A percentile compares a stretch with the other conserved stretches of the same genome.
phyloP scores from a whole-genome alignment of 2,329 filamentous ascomycete genomes.

The Trichoderma sp. region DNA sequence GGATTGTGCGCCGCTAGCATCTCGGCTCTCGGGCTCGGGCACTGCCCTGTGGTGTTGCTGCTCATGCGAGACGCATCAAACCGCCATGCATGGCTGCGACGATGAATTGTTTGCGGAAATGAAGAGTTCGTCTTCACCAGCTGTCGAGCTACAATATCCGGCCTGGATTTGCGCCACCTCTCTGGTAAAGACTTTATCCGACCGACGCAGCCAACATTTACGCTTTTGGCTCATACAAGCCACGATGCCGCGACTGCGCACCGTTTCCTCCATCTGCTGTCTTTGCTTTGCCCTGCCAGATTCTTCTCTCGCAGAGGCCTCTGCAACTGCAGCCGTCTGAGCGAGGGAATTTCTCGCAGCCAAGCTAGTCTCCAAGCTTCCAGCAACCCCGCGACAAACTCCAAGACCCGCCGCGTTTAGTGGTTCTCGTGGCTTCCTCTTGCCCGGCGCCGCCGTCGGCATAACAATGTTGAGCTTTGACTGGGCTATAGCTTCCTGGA shows the following conservation, averaged over 20 bases:
- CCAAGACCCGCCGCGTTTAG: slow-evolving; percentile 15
- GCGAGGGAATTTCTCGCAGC: slow-evolving; percentile 23
- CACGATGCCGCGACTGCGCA: not conserved
- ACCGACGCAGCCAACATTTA: too few relatives aligned
- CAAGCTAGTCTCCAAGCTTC: slow-evolving; percentile 1
- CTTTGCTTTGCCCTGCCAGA: not conserved
- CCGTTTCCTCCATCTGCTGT: too few relatives aligned
- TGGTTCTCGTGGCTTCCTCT: not conserved
- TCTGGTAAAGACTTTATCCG: not conserved
- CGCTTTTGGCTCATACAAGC: too few relatives aligned
- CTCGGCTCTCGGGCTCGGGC: not conserved
- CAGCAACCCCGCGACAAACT: slow-evolving; percentile 20
- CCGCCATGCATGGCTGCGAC: not conserved
- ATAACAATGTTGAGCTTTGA: slow-evolving; percentile 7
- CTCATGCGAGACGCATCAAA: not conserved
- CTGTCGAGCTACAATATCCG: not conserved
- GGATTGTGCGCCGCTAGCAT: not conserved
- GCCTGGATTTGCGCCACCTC: not conserved
- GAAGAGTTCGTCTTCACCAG: not conserved
- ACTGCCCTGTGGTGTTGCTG: not conserved
- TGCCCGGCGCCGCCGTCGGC: not conserved
- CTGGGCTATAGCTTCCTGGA: not conserved
- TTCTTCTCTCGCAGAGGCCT: not conserved
- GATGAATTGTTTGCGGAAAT: not conserved
- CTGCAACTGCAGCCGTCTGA: slow-evolving; percentile 8